Base-by-base conservation (phyloP, 1,139 yeast species). In the Hanseniaspora uvarum region DNA sequence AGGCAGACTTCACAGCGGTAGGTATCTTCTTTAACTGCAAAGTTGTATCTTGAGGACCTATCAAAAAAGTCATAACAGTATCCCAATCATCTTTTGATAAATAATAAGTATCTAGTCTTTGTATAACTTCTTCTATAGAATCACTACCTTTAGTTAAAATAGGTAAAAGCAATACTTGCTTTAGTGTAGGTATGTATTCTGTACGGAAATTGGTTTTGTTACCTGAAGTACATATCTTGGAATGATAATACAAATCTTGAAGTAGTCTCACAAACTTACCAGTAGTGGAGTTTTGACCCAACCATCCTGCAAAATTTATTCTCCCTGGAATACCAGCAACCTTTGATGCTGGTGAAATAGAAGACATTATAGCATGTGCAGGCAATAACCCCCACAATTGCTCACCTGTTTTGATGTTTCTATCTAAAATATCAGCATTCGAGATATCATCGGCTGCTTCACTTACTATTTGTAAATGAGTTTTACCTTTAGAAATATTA, bases 341-440 rank as follows among this genome's bases (percentile, higher is more conserved):
- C 58, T 75, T 77, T 48, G 80, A 80, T 0, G 88, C 75, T 0
- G 99, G 98, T 44, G 80, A 72, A 14, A 94, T 87, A 0, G 95
- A 79, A 0, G 97, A 89, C 75, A 86, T 73, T 3, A 88, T 76
- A 0, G 92, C 97, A 69, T 89, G 96, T 61, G 88, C 76, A 3
- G 99, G 99, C 72, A 94, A 77, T 59, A 94, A 73, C 59, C 94
- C 80, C 99, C 99, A 94, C 62, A 86, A 89, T 68, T 92, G 98
- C 62, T 89, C 96, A 48, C 94, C 79, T 41, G 95, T 85, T 62
- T 95, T 84, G 57, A 94, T 89, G 65, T 80, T 74, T 30, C 80
- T 72, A 65, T 88, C 95, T 21, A 89, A 82, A 31, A 82, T 67
- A 65, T 94, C 98, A 16, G 92, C 84, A 55, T 77, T 76, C 44